Base-by-base conservation (phyloP, 805 yeast genomes). In the Saturnispora saitoi region DNA sequence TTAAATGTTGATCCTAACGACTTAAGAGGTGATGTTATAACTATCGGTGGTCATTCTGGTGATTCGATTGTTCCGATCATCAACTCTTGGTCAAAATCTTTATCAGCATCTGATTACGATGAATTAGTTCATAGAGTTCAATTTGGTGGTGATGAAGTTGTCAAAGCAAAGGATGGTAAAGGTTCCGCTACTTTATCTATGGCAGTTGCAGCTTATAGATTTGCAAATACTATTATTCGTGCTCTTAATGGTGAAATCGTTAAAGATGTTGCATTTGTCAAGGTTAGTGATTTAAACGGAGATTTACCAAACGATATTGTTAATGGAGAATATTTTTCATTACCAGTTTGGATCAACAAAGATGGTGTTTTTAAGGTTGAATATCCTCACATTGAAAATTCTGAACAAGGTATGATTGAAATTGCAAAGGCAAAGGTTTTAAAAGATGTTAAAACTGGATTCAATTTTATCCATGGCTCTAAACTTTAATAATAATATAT, bases 11-110 rank as follows among this genome's bases (percentile, higher is more conserved):
- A 84, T 75, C 96, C 95, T 66, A 76, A 72, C 55, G 70, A 75
- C 57, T 48, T 60, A 19, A 62, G 66, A 56, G 95, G 86, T 76
- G 72, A 69, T 58, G 86, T 89, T 56, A 78, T 87, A 57, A 96
- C 90, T 64, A 91, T 90, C 57, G 97, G 97, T 68, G 97, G 97
- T 61, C 97, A 89, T 81, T 87, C 96, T 51, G 97, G 97, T 71
- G 82, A 83, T 67, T 90, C 97, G 69, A 89, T 89, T 70, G 95
- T 89, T 53, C 97, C 97, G 65, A 75, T 90, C 53, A 69, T 73
- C 89, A 67, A 86, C 95, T 54, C 95, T 85, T 74, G 34, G 70
- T 87, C 84, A 76, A 71, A 75, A 61, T 59, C 70, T 58, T 71
- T 84, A 66, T 71, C 78, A 60, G 79, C 77, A 58, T 91, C 85